phyloP scores from a whole-genome alignment of 2,329 filamentous ascomycete species.

The Westerdykella aurantiaca region DNA sequence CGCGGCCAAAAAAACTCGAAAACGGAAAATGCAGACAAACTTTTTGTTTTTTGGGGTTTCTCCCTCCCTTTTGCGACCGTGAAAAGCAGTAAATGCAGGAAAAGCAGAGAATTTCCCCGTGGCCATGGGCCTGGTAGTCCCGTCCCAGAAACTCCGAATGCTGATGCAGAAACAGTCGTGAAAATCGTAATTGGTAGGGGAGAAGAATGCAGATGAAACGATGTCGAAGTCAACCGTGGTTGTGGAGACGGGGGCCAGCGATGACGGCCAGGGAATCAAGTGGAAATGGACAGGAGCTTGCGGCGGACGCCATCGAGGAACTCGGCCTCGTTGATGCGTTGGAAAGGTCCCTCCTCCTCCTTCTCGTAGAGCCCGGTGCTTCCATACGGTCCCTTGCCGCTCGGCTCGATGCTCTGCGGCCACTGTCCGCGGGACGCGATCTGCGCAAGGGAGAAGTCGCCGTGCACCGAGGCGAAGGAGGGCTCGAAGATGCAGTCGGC shows the following conservation, averaged over 20 bases:
- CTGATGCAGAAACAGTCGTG: slow-evolving; percentile 25
- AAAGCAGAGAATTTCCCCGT: slow-evolving; percentile 12
- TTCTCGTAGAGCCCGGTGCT: slow-evolving; percentile 48
- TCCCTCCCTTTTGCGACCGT: not conserved
- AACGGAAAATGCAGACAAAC: too few species aligned
- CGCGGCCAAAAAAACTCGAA: too few species aligned
- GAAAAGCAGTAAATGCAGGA: not conserved
- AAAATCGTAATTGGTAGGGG: slow-evolving; percentile 16
- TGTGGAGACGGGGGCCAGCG: slow-evolving; percentile 1
- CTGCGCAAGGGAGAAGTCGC: slow-evolving; percentile 44
- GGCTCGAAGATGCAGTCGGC: slow-evolving; percentile 49
- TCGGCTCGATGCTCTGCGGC: slow-evolving; percentile 33
- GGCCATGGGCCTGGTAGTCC: slow-evolving; percentile 26
- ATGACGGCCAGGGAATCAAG: slow-evolving; percentile 15
- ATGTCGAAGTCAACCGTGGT: not conserved
- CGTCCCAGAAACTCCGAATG: slow-evolving; percentile 27
- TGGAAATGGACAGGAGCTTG: slow-evolving; percentile 33
- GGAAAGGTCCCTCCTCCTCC: slow-evolving; percentile 40
- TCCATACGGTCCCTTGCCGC: slow-evolving; percentile 47
- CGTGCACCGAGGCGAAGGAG: slow-evolving; percentile 42
- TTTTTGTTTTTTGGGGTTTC: too few species aligned
- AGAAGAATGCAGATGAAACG: slow-evolving; percentile 10
- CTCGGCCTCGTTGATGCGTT: slow-evolving; percentile 36
- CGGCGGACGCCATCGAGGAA: slow-evolving; percentile 35
- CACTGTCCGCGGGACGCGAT: slow-evolving; percentile 38